Conservation (phyloP, 768 basidiomycete species). For the Phylloporus scabripes region DNA sequence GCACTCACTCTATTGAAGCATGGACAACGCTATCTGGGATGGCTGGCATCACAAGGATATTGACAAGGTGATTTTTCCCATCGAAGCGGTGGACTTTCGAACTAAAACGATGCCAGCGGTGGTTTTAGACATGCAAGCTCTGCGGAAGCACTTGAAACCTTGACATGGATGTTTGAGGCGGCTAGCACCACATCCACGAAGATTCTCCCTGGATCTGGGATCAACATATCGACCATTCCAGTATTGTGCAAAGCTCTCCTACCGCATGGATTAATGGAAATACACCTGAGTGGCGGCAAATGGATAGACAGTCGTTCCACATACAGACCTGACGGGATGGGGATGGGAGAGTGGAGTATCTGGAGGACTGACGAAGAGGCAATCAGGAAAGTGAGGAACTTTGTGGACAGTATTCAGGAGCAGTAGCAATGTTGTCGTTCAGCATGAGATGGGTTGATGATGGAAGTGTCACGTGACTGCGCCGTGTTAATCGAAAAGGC, state of each 20-base stretch:
- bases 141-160: constrained; percentile 35
- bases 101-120: constrained; percentile 43
- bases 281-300: constrained; percentile 69
- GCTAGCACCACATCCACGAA: constrained; percentile 11
- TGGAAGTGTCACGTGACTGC: constrained; percentile 25
- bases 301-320: constrained; percentile 55
- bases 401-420: constrained; percentile 32
- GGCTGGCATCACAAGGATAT: constrained; percentile 63
- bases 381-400: constrained; percentile 47
- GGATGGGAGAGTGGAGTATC: constrained; percentile 70
- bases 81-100: background rate
- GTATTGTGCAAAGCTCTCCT: constrained; percentile 45
- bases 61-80: constrained; percentile 58
- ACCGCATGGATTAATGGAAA: constrained; percentile 55
- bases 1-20: constrained; percentile 12
- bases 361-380: constrained; percentile 58
- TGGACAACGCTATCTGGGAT: constrained; percentile 47
- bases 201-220: constrained; percentile 74
- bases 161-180: constrained; percentile 37
- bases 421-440: background rate
- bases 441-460: background rate
- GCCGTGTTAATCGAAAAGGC: constrained; percentile 15
- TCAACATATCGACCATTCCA: constrained; percentile 53
- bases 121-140: constrained; percentile 38
- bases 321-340: constrained; percentile 53